These are phyloP conservation scores for Ceratobasidium sp. DNA, from an alignment of 1,284 basidiomycete genomes.

Conservation along the genomic window DNA sequence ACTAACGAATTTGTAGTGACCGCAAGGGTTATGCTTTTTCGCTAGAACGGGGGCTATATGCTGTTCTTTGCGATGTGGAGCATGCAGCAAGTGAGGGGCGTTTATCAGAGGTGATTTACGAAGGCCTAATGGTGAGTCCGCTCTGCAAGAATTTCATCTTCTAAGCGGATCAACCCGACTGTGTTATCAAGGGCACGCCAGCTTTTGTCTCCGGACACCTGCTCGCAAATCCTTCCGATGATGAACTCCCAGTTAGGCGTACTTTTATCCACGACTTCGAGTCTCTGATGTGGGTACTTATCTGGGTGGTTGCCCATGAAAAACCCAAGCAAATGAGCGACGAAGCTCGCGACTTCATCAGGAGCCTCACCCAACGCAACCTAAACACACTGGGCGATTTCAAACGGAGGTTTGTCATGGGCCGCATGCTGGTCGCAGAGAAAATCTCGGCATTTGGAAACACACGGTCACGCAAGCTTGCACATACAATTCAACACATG, in stretches of 20 bases:
- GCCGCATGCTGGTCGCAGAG: neutral
- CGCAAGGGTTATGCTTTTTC: neutral
- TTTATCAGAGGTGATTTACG: neutral
- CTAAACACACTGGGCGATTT: neutral
- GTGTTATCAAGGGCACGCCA: slow-evolving; percentile 9
- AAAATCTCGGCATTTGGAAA: neutral
- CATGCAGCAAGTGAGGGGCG: neutral
- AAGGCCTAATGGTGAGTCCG: neutral
- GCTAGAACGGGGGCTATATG: neutral
- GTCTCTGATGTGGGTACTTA: slow-evolving; percentile 14
- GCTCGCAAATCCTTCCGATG: neutral
- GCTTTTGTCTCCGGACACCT: slow-evolving; percentile 15
- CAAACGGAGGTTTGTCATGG: neutral
- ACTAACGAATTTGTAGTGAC: too few species aligned
- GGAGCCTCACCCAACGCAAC: neutral
- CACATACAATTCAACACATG: neutral
- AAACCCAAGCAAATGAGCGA: neutral
- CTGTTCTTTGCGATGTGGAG: neutral
- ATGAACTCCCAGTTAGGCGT: neutral
- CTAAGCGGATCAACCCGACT: neutral
- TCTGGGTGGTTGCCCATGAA: neutral
- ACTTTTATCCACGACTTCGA: slow-evolving; percentile 18
- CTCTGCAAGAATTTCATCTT: neutral
- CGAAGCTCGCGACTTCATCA: neutral
- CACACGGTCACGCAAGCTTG: neutral